phyloP scores from a whole-genome alignment of 352 stramenopile genomes.

The Phytophthora boehmeriae region DNA sequence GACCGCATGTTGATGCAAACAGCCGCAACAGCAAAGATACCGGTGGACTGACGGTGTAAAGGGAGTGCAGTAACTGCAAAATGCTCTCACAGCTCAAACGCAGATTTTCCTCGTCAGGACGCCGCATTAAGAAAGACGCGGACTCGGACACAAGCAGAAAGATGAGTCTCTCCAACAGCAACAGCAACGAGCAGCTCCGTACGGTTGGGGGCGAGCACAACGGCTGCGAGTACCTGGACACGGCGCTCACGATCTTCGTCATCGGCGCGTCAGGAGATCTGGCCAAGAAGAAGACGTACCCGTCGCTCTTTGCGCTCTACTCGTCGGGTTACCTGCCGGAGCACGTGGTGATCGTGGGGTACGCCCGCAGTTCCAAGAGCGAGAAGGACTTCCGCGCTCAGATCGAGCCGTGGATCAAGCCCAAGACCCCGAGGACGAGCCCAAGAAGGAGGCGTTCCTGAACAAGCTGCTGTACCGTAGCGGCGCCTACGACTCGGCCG shows the following conservation, averaged over 20 bases:
- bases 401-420: constrained; percentile 71
- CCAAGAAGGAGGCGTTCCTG: constrained; percentile 77
- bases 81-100: constrained; percentile 56
- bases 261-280: constrained; percentile 89
- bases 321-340: constrained; percentile 76
- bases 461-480: constrained; percentile 77
- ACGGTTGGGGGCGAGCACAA: constrained; percentile 55
- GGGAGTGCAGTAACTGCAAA: constrained; percentile 10
- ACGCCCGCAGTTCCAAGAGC: constrained; percentile 79
- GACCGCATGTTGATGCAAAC: constrained; percentile 38
- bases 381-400: constrained; percentile 88
- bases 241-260: constrained; percentile 83
- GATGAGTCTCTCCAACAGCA: constrained; percentile 46
- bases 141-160: constrained; percentile 25
- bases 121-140: constrained; percentile 48
- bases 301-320: constrained; percentile 91
- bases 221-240: constrained; percentile 70
- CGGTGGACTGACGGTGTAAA: constrained; percentile 16
- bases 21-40: neutral
- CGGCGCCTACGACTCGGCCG: constrained; percentile 86
- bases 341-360: constrained; percentile 87
- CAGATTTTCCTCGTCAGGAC: constrained; percentile 41
- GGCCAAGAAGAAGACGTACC: constrained; percentile 93
- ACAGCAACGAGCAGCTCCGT: constrained; percentile 17
- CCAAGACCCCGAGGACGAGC: constrained; percentile 51